Evolutionary conservation across 768 basidiomycete genomes (phyloP).

Genomic region (Agrocybe chaxingu): DNA sequence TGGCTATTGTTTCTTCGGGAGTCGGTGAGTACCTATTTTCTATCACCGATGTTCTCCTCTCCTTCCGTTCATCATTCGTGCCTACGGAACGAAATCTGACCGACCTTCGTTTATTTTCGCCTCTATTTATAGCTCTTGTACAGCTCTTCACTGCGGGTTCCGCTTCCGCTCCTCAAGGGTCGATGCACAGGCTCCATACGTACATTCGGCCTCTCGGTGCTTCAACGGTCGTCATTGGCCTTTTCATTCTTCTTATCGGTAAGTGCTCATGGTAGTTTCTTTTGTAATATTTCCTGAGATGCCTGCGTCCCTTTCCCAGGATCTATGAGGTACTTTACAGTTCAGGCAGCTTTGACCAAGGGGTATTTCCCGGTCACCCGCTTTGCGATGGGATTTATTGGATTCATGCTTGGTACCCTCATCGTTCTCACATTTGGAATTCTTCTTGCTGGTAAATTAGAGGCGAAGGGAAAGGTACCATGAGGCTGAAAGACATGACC

Average conservation of each 20-base stretch:
- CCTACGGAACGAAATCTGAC: not conserved
- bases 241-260: slow-evolving; percentile 49
- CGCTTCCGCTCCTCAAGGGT: slow-evolving; percentile 9
- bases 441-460: slow-evolving; percentile 29
- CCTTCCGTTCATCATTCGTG: not conserved
- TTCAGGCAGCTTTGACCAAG: slow-evolving; percentile 46
- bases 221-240: slow-evolving; percentile 39
- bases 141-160: slow-evolving; percentile 47
- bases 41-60: not conserved
- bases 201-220: slow-evolving; percentile 55
- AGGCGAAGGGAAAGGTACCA: not conserved
- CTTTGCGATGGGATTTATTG: slow-evolving; percentile 35
- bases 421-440: slow-evolving; percentile 42
- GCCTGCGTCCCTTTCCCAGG: slow-evolving; percentile 29
- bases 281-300: not conserved
- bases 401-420: slow-evolving; percentile 34
- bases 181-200: slow-evolving; percentile 18
- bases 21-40: slow-evolving; percentile 43
- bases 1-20: slow-evolving; percentile 55
- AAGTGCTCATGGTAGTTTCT: slow-evolving; percentile 13
- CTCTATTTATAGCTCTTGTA: slow-evolving; percentile 40
- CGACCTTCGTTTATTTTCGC: not conserved
- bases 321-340: slow-evolving; percentile 46
- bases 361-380: slow-evolving; percentile 57
- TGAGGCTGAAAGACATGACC: no score